These are phyloP conservation scores for Buddleja alternifolia DNA, from an alignment of 257 asterid species.

Conservation along the genomic window DNA sequence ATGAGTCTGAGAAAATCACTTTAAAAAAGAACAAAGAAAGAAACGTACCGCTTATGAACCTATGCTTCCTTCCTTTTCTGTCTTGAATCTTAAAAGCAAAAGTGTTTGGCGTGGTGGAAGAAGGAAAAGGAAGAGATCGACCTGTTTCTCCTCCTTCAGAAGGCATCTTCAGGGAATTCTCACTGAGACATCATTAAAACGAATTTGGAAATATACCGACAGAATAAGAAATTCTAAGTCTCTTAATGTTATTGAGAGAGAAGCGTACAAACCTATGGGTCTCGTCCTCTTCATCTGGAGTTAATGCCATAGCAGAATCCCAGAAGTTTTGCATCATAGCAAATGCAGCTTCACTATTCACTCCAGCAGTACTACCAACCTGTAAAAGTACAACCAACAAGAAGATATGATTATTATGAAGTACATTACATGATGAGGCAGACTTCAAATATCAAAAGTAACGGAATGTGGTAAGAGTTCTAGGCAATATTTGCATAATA, in stretches of 20 bases:
- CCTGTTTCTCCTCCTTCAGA: slow-evolving; percentile 85
- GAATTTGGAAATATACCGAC: slow-evolving; percentile 24
- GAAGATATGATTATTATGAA: slow-evolving; percentile 12
- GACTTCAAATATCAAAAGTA: not conserved
- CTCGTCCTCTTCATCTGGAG: slow-evolving; percentile 86
- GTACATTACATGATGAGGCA: not conserved
- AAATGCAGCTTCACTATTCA: slow-evolving; percentile 66
- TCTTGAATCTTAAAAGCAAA: slow-evolving; percentile 94
- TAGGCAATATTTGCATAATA: not conserved
- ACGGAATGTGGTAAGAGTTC: not conserved
- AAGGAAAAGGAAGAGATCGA: slow-evolving; percentile 50
- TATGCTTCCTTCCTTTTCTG: slow-evolving; percentile 83
- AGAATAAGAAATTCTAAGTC: not conserved
- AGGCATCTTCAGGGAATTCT: slow-evolving; percentile 70
- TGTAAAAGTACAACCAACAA: slow-evolving; percentile 32
- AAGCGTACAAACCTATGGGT: slow-evolving; percentile 58
- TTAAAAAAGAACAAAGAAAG: slow-evolving; percentile 2
- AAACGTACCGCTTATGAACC: slow-evolving; percentile 80
- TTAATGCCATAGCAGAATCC: slow-evolving; percentile 93
- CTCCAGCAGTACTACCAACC: slow-evolving; percentile 87
- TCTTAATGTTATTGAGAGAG: not conserved
- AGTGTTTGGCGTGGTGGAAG: slow-evolving; percentile 50
- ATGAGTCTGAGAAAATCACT: not conserved
- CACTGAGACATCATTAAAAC: slow-evolving; percentile 51
- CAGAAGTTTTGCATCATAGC: slow-evolving; percentile 90